Base-by-base conservation (phyloP, 768 basidiomycete genomes). In the Serendipita sp. region DNA sequence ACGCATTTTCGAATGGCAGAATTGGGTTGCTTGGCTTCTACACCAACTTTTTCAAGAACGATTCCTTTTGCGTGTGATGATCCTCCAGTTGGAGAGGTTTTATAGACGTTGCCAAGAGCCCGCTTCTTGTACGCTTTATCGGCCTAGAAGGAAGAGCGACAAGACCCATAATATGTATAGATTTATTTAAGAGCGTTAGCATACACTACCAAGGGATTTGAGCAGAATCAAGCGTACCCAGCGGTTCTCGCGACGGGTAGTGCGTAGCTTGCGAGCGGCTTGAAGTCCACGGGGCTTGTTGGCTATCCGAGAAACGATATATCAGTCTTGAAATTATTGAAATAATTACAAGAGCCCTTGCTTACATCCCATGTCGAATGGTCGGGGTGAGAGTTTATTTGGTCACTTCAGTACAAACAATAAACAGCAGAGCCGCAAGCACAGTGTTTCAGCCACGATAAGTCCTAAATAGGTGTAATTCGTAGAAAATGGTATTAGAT, bases 1-100 rank as follows among this genome's bases (percentile, higher is more conserved):
- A 99, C 96, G 81, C 96, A 99, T 78, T 99, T 99, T 77, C 96
- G 93, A 78, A 99, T 98, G 76, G 96, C 96, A 75, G 96, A 99
- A 84, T 99, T 99, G 79, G 96, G 96, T 78, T 99, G 96, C 80
- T 99, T 99, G 75, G 96, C 95, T 81, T 99, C 96, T 69, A 99
- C 95, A 75, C 96, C 96, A 73, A 99, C 93, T 82, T 99, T 99
- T 80, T 99, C 96, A 67, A 99, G 86, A 66, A 99, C 96, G 74
- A 99, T 99, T 70, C 96, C 96, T 82, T 99, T 99, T 70, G 96
- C 96, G 77, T 99, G 96, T 70, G 96, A 98, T 65, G 93, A 94
- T 70, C 96, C 96, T 79, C 93, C 96, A 67, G 96, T 98, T 54
- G 96, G 96, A 37, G 95, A 98, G 73, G 96, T 98, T 82, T 95